Percentiles rank a stretch among this genome's conserved stretches.
Evolutionary conservation across 2,329 filamentous ascomycete genomes (phyloP).

Genomic region (Triangularia verruculosa): DNA sequence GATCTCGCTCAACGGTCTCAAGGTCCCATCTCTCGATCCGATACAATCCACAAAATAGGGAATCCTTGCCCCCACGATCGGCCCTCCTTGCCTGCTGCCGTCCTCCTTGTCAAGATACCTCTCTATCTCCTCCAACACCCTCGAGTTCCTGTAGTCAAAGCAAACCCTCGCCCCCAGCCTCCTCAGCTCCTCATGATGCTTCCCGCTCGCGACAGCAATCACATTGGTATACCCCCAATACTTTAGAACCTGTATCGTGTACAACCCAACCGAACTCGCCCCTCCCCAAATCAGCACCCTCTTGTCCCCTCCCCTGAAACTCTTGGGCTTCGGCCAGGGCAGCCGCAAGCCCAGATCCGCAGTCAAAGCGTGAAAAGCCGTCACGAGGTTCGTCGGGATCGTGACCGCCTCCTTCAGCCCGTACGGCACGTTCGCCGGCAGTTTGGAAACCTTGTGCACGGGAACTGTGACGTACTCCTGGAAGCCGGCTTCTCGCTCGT

Average conservation of each 20-base stretch:
- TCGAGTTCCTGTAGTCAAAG: conserved; percentile 46
- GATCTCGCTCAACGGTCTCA: conserved; percentile 49
- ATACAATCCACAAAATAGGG: conserved; percentile 56
- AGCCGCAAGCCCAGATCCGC: conserved; percentile 50
- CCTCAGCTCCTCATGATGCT: conserved; percentile 44
- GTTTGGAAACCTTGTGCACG: conserved; percentile 46
- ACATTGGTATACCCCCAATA: conserved; percentile 52
- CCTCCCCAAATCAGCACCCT: conserved; percentile 52
- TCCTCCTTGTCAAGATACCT: conserved; percentile 24
- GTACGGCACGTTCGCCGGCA: conserved; percentile 38
- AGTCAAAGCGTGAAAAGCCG: conserved; percentile 53
- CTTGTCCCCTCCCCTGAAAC: conserved; percentile 28
- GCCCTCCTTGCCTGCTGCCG: not conserved
- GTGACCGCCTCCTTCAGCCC: conserved; percentile 48
- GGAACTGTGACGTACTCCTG: conserved; percentile 55
- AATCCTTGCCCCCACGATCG: conserved; percentile 30
- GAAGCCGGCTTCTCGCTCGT: conserved; percentile 47
- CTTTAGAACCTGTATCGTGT: conserved; percentile 47
- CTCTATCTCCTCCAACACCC: conserved; percentile 37
- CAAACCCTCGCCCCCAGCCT: conserved; percentile 43
- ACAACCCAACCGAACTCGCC: conserved; percentile 50
- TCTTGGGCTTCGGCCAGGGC: conserved; percentile 51
- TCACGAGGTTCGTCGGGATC: conserved; percentile 56
- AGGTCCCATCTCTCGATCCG: conserved; percentile 45
- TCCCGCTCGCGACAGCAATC: conserved; percentile 46